Percentiles rank a stretch among this genome's conserved stretches.
phyloP scores from a whole-genome alignment of 2,329 filamentous ascomycete species.

The Colletotrichum abscissum region DNA sequence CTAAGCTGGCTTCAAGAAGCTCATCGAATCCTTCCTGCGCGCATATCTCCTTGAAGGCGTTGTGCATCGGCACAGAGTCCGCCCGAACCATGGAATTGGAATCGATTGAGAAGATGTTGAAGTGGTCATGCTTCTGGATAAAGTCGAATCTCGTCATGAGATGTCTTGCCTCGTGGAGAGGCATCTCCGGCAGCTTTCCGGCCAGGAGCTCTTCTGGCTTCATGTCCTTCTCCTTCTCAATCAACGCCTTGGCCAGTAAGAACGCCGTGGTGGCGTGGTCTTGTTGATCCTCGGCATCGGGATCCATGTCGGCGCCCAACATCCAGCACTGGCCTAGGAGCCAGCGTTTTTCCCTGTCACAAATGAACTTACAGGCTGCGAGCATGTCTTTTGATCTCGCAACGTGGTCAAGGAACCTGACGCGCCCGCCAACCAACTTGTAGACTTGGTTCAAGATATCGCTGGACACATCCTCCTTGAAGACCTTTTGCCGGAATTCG shows the following conservation, averaged over 20 bases:
- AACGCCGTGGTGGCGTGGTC: slow-evolving; percentile 67
- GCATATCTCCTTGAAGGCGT: slow-evolving; percentile 66
- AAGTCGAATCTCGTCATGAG: slow-evolving; percentile 69
- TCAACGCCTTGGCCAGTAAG: slow-evolving; percentile 67
- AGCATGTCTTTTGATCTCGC: slow-evolving; percentile 65
- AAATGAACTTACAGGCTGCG: slow-evolving; percentile 65
- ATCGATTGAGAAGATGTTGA: slow-evolving; percentile 69
- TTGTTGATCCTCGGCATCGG: slow-evolving; percentile 75
- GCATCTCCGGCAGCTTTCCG: slow-evolving; percentile 63
- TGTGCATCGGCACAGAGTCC: slow-evolving; percentile 68
- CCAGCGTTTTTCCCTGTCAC: slow-evolving; percentile 77
- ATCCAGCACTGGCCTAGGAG: slow-evolving; percentile 82
- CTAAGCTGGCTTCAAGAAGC: slow-evolving; percentile 62
- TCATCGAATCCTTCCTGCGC: slow-evolving; percentile 61
- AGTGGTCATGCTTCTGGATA: slow-evolving; percentile 66
- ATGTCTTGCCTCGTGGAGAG: slow-evolving; percentile 59
- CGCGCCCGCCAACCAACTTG: slow-evolving; percentile 63
- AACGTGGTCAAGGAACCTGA: slow-evolving; percentile 64
- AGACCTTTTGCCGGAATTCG: slow-evolving; percentile 61
- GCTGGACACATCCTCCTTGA: slow-evolving; percentile 51
- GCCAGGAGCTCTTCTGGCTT: slow-evolving; percentile 36
- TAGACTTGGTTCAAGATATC: slow-evolving; percentile 62
- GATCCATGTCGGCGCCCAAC: slow-evolving; percentile 75
- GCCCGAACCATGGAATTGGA: slow-evolving; percentile 65
- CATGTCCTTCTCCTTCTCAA: slow-evolving; percentile 56